These are phyloP conservation scores for Globisporangium irregulare DNA, from an alignment of 352 stramenopile species.

Conservation along the genomic window DNA sequence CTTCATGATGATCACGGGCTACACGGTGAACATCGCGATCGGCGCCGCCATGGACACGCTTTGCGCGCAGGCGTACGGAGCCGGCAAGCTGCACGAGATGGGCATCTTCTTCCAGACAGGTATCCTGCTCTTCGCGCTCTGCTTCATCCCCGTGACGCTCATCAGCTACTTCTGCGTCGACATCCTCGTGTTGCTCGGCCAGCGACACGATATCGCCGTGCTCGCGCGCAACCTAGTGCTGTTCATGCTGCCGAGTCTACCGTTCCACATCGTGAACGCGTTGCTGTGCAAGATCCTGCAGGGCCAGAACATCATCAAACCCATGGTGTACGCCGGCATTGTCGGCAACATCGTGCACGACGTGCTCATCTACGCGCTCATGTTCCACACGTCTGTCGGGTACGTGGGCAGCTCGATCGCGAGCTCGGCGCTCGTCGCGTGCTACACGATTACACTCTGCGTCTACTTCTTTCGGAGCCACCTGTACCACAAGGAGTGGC, in stretches of 20 bases:
- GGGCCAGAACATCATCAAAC: conserved; percentile 80
- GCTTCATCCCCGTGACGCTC: conserved; percentile 57
- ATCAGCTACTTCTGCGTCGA: conserved; percentile 76
- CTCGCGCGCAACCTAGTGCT: conserved; percentile 66
- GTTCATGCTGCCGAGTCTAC: conserved; percentile 73
- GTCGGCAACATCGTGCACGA: conserved; percentile 78
- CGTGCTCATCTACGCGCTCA: conserved; percentile 81
- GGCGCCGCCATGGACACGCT: conserved; percentile 89
- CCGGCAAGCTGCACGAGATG: conserved; percentile 83
- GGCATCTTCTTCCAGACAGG: conserved; percentile 87
- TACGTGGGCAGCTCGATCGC: conserved; percentile 81
- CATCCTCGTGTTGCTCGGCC: conserved; percentile 71
- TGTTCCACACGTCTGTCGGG: conserved; percentile 74
- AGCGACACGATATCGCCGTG: conserved; percentile 61
- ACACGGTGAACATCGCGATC: conserved; percentile 80
- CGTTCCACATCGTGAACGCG: conserved; percentile 78
- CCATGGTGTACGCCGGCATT: conserved; percentile 78
- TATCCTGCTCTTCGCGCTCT: conserved; percentile 57
- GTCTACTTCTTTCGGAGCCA: conserved; percentile 66
- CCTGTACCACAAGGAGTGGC: conserved; percentile 69
- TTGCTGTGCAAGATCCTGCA: conserved; percentile 85
- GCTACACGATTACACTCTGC: conserved; percentile 62
- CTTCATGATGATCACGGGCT: conserved; percentile 83
- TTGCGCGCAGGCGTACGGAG: conserved; percentile 78
- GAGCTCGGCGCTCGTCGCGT: conserved; percentile 44